These are phyloP conservation scores for Chlorella sp. DNA, from an alignment of 139 green algal genomes.

Conservation along the genomic window DNA sequence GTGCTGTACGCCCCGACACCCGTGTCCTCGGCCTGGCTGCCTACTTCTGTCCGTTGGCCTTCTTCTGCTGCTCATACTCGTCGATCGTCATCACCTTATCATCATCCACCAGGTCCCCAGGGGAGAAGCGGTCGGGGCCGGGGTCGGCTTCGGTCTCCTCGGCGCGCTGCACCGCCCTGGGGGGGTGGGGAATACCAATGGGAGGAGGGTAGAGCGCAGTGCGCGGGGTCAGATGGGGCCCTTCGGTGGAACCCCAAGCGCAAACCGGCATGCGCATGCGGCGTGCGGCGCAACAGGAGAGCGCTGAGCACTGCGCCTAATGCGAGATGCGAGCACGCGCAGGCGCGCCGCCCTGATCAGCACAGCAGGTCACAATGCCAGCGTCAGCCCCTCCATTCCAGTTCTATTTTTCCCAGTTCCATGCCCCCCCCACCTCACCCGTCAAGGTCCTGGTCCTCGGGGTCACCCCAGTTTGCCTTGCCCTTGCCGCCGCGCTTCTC, in stretches of 20 bases:
- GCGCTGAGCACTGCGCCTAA: neutral
- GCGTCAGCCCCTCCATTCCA: neutral
- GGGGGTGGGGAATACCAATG: too few species aligned
- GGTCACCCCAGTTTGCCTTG: constrained; percentile 72
- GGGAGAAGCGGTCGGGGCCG: neutral
- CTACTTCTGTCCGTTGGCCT: neutral
- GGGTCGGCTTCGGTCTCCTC: neutral
- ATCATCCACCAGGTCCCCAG: constrained; percentile 10
- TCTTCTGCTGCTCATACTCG: constrained; percentile 7
- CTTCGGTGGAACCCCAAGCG: too few species aligned
- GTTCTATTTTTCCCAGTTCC: neutral
- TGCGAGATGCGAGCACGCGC: neutral
- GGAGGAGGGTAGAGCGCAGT: too few species aligned
- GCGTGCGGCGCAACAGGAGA: neutral
- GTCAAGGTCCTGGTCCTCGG: constrained; percentile 23
- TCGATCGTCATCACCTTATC: constrained; percentile 4
- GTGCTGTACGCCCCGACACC: too few species aligned
- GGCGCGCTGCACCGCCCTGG: too few species aligned
- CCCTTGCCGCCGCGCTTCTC: constrained; percentile 68
- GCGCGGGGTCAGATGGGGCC: too few species aligned
- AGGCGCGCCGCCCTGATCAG: neutral
- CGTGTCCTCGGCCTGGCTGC: neutral
- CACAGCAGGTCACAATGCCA: neutral
- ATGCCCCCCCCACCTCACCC: too few species aligned
- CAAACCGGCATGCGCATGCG: too few species aligned